Base-by-base conservation (phyloP, 139 green algal species). In the Protoeuglena noctilucae region DNA sequence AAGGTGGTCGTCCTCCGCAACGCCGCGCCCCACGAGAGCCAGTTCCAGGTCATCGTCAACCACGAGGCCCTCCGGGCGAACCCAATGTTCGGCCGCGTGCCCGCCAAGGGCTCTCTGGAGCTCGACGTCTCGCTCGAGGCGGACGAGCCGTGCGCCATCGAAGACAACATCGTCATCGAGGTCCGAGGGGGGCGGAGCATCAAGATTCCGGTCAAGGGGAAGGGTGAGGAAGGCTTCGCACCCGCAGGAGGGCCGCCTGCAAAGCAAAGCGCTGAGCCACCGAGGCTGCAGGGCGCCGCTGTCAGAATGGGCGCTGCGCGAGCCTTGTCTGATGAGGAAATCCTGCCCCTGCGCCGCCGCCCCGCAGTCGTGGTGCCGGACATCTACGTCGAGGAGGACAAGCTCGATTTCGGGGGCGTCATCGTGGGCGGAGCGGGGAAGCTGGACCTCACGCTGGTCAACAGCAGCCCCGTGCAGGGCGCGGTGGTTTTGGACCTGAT, bases 101-200 rank as follows among this genome's bases (percentile, higher is more conserved):
- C 60, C 1, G 52, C 70, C 7, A 70, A 76, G 1, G 66, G 68
- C 28, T 57, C 30, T 2, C 48, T 70, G 48, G 74, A 83, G 26
- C 48, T 86, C 23, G 69, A 81, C 62, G 51, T 86, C 7, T 58
- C 58, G 28, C 56, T 75, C 49, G 56, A 39, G 1, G 62, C 27
- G 14, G 25, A 48, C 2, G 28, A 68, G 49, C 61, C 71, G 0
- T 70, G 72, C 0, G 17, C 58, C 7, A 29, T 74, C 27, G 3
- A 54, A 7, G 60, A 41, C 7, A 50, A 28, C 16, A 31, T 83
- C 45, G 53, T 66, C 52, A 19, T 83, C 25, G 64, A 74, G 16
- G 63, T 84, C 40, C 71, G 72, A 27, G 78, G 75, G 5, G 66
- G 71, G 16, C 75, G 72, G 55, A n/a, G 58, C 0, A 45, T 82